These are phyloP conservation scores for Dipodascus albidus DNA, from an alignment of 805 yeast genomes.

Conservation along the genomic window DNA sequence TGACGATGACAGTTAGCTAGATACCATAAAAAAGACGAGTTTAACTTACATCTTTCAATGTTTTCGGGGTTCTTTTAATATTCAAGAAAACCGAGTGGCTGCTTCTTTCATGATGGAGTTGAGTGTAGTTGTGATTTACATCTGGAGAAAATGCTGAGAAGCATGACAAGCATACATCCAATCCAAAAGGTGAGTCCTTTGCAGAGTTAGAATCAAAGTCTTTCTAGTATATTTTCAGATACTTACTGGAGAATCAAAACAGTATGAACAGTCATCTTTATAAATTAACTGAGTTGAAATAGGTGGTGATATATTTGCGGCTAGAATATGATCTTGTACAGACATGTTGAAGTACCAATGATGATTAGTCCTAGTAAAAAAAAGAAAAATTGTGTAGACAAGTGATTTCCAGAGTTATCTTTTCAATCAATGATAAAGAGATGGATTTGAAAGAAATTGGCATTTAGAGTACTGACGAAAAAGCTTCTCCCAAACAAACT, in stretches of 20 bases:
- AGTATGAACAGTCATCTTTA: slow-evolving; percentile 86
- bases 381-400: neutral
- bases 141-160: slow-evolving; percentile 43
- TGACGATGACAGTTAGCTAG: neutral
- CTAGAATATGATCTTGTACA: neutral
- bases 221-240: neutral
- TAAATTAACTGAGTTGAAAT: slow-evolving; percentile 32
- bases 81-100: slow-evolving; percentile 51
- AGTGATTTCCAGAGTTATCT: too few relatives aligned
- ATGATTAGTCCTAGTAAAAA: neutral
- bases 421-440: too few relatives aligned
- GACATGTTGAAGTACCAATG: neutral
- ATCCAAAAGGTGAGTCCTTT: slow-evolving; percentile 37
- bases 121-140: slow-evolving; percentile 52
- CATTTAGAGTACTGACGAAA: too few relatives aligned
- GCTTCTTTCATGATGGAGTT: slow-evolving; percentile 39
- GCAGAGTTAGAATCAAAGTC: neutral
- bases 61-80: slow-evolving; percentile 40
- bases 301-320: slow-evolving; percentile 12
- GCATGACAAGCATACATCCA: slow-evolving; percentile 68
- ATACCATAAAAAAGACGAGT: slow-evolving; percentile 7
- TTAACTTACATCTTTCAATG: slow-evolving; percentile 19
- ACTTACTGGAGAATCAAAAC: slow-evolving; percentile 55
- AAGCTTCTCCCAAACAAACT: too few relatives aligned
- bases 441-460: too few relatives aligned